Percentiles rank a stretch among this genome's conserved stretches.
Evolutionary conservation across 495 filamentous ascomycete genomes (phyloP).

Genomic region (Cercophora sp.): DNA sequence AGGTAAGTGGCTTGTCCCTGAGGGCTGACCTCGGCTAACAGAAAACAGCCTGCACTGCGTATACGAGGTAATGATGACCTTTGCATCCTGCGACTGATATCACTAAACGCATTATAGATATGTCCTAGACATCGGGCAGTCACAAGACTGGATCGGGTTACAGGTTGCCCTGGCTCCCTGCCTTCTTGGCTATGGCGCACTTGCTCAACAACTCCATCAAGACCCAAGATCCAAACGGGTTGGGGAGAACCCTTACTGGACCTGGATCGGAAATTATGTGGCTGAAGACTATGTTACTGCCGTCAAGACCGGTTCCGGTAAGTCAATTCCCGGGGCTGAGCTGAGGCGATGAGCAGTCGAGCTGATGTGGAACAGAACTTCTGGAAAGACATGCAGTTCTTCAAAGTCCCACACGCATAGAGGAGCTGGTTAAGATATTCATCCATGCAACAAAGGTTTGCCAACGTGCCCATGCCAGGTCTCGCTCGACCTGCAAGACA

Average conservation of each 20-base stretch:
- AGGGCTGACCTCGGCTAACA: background rate
- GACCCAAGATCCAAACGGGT: slow-evolving; percentile 53
- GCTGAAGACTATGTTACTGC: slow-evolving; percentile 71
- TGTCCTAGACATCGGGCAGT: slow-evolving; percentile 82
- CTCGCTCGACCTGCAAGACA: no score
- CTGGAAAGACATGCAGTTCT: slow-evolving; percentile 66
- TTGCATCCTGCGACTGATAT: background rate
- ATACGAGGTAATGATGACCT: slow-evolving; percentile 43
- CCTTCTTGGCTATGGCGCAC: slow-evolving; percentile 77
- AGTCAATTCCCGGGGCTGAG: slow-evolving; percentile 25
- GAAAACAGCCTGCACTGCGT: slow-evolving; percentile 63
- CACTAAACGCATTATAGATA: slow-evolving; percentile 49
- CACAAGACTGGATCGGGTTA: slow-evolving; percentile 78
- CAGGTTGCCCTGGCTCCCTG: slow-evolving; percentile 83
- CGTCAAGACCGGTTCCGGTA: slow-evolving; percentile 64
- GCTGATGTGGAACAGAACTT: slow-evolving; percentile 50
- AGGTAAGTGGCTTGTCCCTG: slow-evolving; percentile 43
- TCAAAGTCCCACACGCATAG: slow-evolving; percentile 69
- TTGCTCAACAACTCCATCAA: slow-evolving; percentile 61
- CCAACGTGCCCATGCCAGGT: no score
- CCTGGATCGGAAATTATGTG: slow-evolving; percentile 85
- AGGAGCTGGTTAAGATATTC: slow-evolving; percentile 78
- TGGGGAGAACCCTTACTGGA: slow-evolving; percentile 75
- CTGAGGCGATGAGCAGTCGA: slow-evolving; percentile 1
- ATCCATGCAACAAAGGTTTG: slow-evolving; percentile 74